Evolutionary conservation across 257 asterid genomes (phyloP), one percentile per base, ranked within the genome.

Genomic region (Avicennia marina): DNA sequence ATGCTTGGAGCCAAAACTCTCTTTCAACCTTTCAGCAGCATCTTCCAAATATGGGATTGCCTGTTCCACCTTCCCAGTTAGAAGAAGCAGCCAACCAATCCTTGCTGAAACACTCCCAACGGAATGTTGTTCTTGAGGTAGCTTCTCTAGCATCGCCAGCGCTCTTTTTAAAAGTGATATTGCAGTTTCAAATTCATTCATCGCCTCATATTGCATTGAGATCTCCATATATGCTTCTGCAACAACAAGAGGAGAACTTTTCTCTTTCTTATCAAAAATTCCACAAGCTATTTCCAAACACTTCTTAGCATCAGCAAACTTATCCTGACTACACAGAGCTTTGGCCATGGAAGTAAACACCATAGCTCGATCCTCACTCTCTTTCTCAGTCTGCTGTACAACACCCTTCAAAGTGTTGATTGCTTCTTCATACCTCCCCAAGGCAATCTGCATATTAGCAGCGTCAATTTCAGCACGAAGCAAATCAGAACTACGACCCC

Each of bases 1-100:
- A 54, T 91, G 96, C 75, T 85, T 91, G 1, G 89, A 60, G 46
- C 98, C 96, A 56, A 91, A 91, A 64, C 94, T 83, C 82, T 85
- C 98, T 66, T 91, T 91, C 56, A 88, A 72, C 70, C 98, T 85
- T 56, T 85, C 96, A 10, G 95, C 94, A 19, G 93, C 96, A 72
- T 91, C 96, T 79, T 88, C 96, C 72, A 91, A 71, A 70, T 65
- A 85, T 4, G 90, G 90, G 64, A 91, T 75, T 5, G 87, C 87
- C 62, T 76, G 78, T 39, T 83, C 88, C 53, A 88, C 95, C 58
- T 80, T 82, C 32, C 91, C 96, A 0, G 90, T 88, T 49, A 91
- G 65, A 49, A 88, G 67, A 41, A 88, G 79, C 72, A 91, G 55
- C 96, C 96, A 91, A 24, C 98, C 98, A 49, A 85, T 76, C 65